These are phyloP conservation scores for Porogramme epimiltina DNA, from an alignment of 1,284 basidiomycete species.

Conservation along the genomic window DNA sequence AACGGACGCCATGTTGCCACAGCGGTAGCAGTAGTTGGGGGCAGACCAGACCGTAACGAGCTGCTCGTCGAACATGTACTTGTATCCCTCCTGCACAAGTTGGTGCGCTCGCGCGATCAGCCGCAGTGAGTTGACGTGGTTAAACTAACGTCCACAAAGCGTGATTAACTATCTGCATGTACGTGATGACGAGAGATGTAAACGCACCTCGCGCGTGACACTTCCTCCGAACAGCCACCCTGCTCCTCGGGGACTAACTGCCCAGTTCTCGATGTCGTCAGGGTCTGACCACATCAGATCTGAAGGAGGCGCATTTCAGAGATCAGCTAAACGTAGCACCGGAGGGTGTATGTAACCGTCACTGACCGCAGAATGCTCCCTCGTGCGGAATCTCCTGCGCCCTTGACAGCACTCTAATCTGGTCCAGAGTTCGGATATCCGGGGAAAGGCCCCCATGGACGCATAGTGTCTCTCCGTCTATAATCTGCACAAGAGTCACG, in stretches of 20 bases:
- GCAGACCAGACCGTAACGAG: constrained; percentile 98
- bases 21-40: constrained; percentile 93
- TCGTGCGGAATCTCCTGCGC: constrained; percentile 97
- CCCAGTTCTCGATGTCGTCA: constrained; percentile 95
- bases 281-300: constrained; percentile 99
- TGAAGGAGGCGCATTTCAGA: constrained; percentile 30
- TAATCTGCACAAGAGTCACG: constrained; percentile 61
- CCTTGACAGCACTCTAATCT: constrained; percentile 87
- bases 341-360: background rate
- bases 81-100: constrained; percentile 96
- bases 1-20: constrained; percentile 81
- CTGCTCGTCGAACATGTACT: constrained; percentile 94
- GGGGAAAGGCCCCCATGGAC: constrained; percentile 94
- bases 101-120: constrained; percentile 94
- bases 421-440: constrained; percentile 90
- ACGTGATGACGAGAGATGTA: background rate
- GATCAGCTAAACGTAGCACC: no score
- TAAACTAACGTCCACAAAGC: constrained; percentile 63
- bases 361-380: constrained; percentile 92
- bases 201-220: constrained; percentile 81
- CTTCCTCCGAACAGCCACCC: constrained; percentile 94
- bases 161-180: background rate
- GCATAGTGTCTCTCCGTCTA: constrained; percentile 89
- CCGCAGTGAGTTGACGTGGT: constrained; percentile 82
- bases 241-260: constrained; percentile 91